Evolutionary conservation across 2,329 filamentous ascomycete genomes (phyloP).

Genomic region (Epichloe typhina): DNA sequence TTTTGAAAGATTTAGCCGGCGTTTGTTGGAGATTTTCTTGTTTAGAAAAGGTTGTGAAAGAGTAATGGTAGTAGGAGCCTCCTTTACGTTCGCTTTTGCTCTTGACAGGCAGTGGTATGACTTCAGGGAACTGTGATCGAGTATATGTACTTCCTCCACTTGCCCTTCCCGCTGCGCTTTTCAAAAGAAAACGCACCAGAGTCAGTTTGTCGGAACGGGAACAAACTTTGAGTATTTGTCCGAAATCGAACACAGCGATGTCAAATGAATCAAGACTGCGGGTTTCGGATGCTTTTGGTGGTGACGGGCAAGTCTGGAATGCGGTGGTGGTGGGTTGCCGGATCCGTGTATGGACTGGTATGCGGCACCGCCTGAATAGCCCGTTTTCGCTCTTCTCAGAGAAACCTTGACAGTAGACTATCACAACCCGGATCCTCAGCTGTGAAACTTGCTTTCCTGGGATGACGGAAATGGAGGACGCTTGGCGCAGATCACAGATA

Average conservation of each 20-base stretch:
- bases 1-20: conserved; percentile 9
- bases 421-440: background rate
- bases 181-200: background rate
- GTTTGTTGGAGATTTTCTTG: background rate
- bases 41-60: background rate
- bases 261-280: background rate
- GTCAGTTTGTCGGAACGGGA: background rate
- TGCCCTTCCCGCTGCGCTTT: background rate
- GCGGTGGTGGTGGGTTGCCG: conserved; percentile 1
- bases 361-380: conserved; percentile 4
- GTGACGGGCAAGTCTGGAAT: conserved; percentile 2
- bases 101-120: background rate
- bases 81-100: background rate
- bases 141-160: conserved; percentile 2
- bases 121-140: background rate
- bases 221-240: background rate
- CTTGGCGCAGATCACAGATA: background rate
- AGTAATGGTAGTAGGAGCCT: background rate
- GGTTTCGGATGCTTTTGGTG: conserved; percentile 1
- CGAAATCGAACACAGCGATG: conserved; percentile 2
- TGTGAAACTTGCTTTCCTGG: background rate
- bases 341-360: conserved; percentile 5
- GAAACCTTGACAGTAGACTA: background rate
- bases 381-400: conserved; percentile 3
- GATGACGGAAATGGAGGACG: background rate